Base-by-base conservation (phyloP, 176 grass and related monocot species). In the Alopecurus myosuroides region DNA sequence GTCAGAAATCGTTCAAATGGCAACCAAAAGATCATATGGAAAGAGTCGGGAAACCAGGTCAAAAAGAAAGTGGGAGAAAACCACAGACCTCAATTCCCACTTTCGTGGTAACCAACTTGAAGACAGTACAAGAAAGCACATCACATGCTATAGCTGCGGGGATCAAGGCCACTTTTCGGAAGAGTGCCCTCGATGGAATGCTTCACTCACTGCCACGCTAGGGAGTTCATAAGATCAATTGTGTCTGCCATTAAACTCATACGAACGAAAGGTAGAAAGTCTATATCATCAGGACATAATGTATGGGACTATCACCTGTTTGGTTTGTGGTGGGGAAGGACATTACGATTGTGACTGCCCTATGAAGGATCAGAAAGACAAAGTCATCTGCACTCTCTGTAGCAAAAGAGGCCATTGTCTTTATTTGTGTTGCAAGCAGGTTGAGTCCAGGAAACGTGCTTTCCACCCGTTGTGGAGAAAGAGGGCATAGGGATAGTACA, bases 391-490 rank as follows among this genome's bases (percentile, higher is more conserved):
- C 28, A 49, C 71, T 12, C 17, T 50, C 45, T 75, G 71, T 51
- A 13, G 71, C 26, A 75, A 75, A 75, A 50, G 20, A 31, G 71
- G 45, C 44, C 71, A 75, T 5, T 51, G 71, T 75, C 10, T 4
- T 19, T 33, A 50, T 44, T 51, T 44, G 71, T 75, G 71, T 51
- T 75, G 71, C 45, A 44, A 75, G 71, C 26, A 50, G 45, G 51
- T 50, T 45, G 51, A 51, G 71, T 75, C 28, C 9, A 28, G 51
- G 28, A 51, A 75, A 33, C 45, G 46, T 0, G 71, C 71, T n/a
- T 50, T 75, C 45, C 45, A 75, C 71, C 45, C 71, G 71, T 45
- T 75, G 71, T 51, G 71, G 71, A 75, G 71, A 75, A 46, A 75
- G 50, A 75, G 71, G 71, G 28, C 71, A 75, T 33, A 50, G 17